Base-by-base conservation (phyloP, 768 basidiomycete species). In the Dioszegia hungarica region DNA sequence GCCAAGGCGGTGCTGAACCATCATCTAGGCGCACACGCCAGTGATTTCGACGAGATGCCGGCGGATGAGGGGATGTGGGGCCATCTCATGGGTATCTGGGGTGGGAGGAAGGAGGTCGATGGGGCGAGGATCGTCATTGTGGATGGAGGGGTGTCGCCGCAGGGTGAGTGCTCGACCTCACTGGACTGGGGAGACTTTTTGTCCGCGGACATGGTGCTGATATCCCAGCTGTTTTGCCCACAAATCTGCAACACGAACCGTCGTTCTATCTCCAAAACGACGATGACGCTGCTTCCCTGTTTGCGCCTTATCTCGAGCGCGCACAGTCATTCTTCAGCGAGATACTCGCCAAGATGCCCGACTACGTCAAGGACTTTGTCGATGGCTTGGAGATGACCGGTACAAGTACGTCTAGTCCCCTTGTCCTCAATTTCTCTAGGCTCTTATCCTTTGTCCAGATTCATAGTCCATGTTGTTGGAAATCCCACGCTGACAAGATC, bases 41-140 rank as follows among this genome's bases (percentile, higher is more conserved):
- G 56, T 33, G 67, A 69, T 47, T 73, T 71, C 41, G 71, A 75
- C 39, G 70, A 73, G 57, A 62, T 75, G 5, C 74, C 74, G 2
- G 51, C 57, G 24, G 68, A 70, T 54, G 67, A 67, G 46, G 62
- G 66, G 0, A 33, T 69, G 39, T 72, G 70, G 70, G 43, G 55
- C 9, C 70, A 72, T 51, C 48, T 72, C 38, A 51, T 75, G 31
- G 40, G 54, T 25, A 55, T 71, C 40, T 64, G 67, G 63, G 52
- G 54, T 22, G 27, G 24, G 17, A 36, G 31, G 12, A 37, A 28
- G 19, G n/a, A 56, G n/a, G 48, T 31, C 39, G 48, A 57, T 19
- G 61, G 61, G 24, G 57, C 63, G 10, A 70, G 62, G 45, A 62
- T 75, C 10, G 66, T 75, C 2, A 59, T 75, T 25, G 59, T 75